phyloP scores from a whole-genome alignment of 2,329 filamentous ascomycete species.

The Chrysoporthe puriensis region DNA sequence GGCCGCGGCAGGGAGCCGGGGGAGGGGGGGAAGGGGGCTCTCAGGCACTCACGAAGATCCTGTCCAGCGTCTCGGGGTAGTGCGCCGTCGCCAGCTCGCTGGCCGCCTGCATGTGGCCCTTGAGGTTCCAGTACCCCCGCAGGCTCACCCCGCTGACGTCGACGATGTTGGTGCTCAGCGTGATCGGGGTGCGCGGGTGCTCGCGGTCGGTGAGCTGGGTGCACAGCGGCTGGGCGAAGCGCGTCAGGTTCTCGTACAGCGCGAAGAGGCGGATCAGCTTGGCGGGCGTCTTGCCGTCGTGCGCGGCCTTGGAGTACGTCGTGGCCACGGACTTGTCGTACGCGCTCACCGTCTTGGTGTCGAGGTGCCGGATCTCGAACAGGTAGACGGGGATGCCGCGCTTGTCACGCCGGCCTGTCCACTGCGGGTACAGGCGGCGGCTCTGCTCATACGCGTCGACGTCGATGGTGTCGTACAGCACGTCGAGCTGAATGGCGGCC shows the following conservation, averaged over 20 bases:
- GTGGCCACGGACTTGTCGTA: slow-evolving; percentile 73
- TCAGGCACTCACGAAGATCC: slow-evolving; percentile 58
- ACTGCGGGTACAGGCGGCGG: slow-evolving; percentile 85
- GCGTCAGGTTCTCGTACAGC: slow-evolving; percentile 88
- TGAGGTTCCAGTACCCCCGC: slow-evolving; percentile 95
- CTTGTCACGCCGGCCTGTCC: slow-evolving; percentile 87
- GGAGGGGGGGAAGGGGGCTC: neutral
- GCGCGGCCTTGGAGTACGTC: slow-evolving; percentile 58
- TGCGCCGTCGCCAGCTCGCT: slow-evolving; percentile 87
- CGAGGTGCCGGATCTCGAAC: slow-evolving; percentile 82
- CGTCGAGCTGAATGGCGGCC: slow-evolving; percentile 74
- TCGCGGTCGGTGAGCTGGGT: slow-evolving; percentile 74
- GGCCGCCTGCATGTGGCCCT: slow-evolving; percentile 91
- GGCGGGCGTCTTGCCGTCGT: slow-evolving; percentile 67
- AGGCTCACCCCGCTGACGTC: slow-evolving; percentile 87
- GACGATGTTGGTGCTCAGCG: slow-evolving; percentile 91
- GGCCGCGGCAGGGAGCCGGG: neutral
- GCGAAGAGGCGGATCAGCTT: slow-evolving; percentile 87
- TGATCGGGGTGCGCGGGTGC: slow-evolving; percentile 80
- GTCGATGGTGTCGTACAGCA: slow-evolving; percentile 85
- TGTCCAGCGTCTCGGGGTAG: slow-evolving; percentile 91
- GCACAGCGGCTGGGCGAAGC: slow-evolving; percentile 85
- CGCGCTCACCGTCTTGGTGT: slow-evolving; percentile 76
- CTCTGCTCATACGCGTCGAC: slow-evolving; percentile 82
- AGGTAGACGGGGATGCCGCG: slow-evolving; percentile 87